Base-by-base conservation (phyloP, 352 stramenopile species). In the Elongisporangium prolatum region DNA sequence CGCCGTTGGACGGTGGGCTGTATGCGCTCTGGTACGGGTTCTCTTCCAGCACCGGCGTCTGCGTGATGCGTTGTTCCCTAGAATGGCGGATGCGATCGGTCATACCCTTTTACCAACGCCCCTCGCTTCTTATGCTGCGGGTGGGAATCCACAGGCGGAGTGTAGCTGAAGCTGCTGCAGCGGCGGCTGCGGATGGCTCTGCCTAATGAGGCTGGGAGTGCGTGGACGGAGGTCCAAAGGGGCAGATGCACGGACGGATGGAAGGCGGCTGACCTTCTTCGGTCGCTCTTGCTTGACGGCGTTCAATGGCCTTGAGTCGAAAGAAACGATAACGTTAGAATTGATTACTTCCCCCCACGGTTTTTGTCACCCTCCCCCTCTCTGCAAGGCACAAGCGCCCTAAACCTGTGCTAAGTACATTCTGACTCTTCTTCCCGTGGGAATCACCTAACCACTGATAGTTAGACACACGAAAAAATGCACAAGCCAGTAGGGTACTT, bases 21-120 rank as follows among this genome's bases (percentile, higher is more conserved):
- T 74, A 78, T 51, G 68, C 68, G 58, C 53, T 72, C 59, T 81
- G 75, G 56, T 88, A 90, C 58, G 73, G 77, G 50, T 86, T 68
- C 44, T 92, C 83, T 65, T 91, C 83, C 37, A 92, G 70, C 52
- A 92, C 78, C 44, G 83, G 83, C 22, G 77, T 91, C 60, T 44
- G 34, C 34, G 34, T 44, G 34, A 77, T 76, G 50, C 76, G 77
- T 49, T 79, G 74, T 24, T 85, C 71, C 53, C 70, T 65, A 57
- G 66, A 65, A 59, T 72, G 68, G 60, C 57, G 59, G 24, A 37
- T 25, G 18, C 50, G 59, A 47, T 28, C 47, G 60, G 50, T 59
- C 34, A 44, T 44, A 4, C 34, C 34, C 34, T 44, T 44, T 11
- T 16, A 44, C 34, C 34, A 44, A 44, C 34, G 34, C 10, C 34